Evolutionary conservation across 2,329 filamentous ascomycete species (phyloP).

Genomic region (Diaporthe sp.): DNA sequence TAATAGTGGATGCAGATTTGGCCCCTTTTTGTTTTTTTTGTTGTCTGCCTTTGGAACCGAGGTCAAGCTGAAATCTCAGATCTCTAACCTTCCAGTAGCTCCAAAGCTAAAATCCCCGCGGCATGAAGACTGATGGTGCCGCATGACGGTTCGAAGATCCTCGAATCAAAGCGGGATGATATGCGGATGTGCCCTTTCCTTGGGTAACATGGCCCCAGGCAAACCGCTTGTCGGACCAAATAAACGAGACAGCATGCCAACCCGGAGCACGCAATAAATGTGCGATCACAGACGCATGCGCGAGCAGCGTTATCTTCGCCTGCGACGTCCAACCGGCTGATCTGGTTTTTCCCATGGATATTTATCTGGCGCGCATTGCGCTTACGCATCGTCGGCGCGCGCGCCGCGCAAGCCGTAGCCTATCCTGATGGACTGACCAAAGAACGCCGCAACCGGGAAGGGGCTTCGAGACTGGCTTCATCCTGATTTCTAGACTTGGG

Average conservation of each 20-base stretch:
- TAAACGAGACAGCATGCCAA: slow-evolving; percentile 1
- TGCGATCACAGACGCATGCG: slow-evolving; percentile 5
- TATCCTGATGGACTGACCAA: neutral
- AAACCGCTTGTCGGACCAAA: slow-evolving; percentile 24
- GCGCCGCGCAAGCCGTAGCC: slow-evolving; percentile 4
- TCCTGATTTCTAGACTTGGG: neutral
- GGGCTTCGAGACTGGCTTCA: slow-evolving; percentile 11
- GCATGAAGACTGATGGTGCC: slow-evolving; percentile 14
- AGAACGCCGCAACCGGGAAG: neutral
- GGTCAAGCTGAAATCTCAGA: slow-evolving; percentile 18
- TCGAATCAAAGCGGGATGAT: slow-evolving; percentile 29
- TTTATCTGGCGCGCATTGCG: slow-evolving; percentile 25
- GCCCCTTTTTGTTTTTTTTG: neutral
- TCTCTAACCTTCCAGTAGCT: slow-evolving; percentile 24
- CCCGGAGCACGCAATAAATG: slow-evolving; percentile 8
- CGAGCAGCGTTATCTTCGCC: slow-evolving; percentile 14
- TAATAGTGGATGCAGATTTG: slow-evolving; percentile 19
- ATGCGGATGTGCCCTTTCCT: slow-evolving; percentile 23
- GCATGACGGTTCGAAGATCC: slow-evolving; percentile 18
- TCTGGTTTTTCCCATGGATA: slow-evolving; percentile 2
- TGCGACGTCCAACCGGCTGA: slow-evolving; percentile 4
- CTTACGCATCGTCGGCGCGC: slow-evolving; percentile 8
- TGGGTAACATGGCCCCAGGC: slow-evolving; percentile 11
- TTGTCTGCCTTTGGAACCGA: slow-evolving; percentile 1
- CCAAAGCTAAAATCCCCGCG: slow-evolving; percentile 24